Evolutionary conservation across 1,139 yeast genomes (phyloP), one percentile per base, ranked within the genome.

Genomic region (Trichomonascaceae sp.): DNA sequence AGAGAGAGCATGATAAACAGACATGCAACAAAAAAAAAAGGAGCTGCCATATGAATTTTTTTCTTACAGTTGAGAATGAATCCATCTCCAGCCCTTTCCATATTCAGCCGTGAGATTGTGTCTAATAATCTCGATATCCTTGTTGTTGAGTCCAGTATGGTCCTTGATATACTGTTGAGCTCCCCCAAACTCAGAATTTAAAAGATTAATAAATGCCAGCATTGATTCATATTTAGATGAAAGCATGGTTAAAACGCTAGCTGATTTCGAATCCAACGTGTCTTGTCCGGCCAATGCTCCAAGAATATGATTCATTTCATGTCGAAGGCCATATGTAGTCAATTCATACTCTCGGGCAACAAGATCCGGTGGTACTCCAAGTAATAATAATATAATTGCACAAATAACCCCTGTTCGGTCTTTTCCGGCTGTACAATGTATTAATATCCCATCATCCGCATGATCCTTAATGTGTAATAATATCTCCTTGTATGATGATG

Each of bases 351-450:
- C 95, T 58, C 82, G 79, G 2, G 89, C 83, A 45, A 88, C 76
- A 1, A 82, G 80, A 60, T 81, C 80, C 17, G 75, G 74, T 56
- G 84, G 88, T 6, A 87, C 87, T 0, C 87, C 90, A 15, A 80
- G 73, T 24, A 87, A 69, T 27, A 82, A 70, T 48, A 88, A 72
- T 2, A 87, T 72, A 54, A 88, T 69, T 82, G 88, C 87, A 2
- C 84, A 79, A 59, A 86, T 67, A 13, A 87, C 74, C 0, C 96
- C 96, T 0, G 96, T 88, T 50, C 96, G 77, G 66, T 89, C 96
- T 66, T 87, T 88, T 1, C 96, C 96, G 0, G 95, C 95, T 1
- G 91, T 82, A 68, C 96, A 88, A 65, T 87, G 95, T 66, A 84
- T 81, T 6, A 85, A 70, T 58, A 87, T 72, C 1, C 82, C 80